Percentiles rank a stretch among this genome's conserved stretches.
phyloP scores from a whole-genome alignment of 73 alveolate genomes.

The Durusdinium trenchii region DNA sequence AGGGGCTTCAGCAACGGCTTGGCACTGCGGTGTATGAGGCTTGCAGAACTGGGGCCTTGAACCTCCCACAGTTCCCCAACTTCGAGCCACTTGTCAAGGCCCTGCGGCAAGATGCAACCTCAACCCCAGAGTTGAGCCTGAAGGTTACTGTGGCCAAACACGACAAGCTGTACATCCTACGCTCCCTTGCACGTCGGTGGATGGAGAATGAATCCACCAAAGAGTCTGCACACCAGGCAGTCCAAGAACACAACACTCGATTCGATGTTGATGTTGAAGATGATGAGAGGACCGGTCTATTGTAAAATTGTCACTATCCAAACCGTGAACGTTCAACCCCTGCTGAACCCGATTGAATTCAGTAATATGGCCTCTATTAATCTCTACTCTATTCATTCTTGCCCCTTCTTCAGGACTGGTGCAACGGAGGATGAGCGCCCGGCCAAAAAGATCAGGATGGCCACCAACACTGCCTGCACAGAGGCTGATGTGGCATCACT shows the following conservation, averaged over 20 bases:
- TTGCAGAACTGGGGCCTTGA: background rate
- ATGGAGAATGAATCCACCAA: background rate
- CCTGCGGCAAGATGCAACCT: background rate
- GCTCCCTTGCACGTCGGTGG: background rate
- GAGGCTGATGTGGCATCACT: background rate
- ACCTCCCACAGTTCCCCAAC: background rate
- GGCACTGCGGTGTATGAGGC: background rate
- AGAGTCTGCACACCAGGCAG: background rate
- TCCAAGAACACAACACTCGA: background rate
- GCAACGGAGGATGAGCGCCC: background rate
- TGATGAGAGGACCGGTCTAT: background rate
- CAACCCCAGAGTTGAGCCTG: background rate
- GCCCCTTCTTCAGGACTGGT: background rate
- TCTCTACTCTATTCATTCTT: background rate
- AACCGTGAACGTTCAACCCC: background rate
- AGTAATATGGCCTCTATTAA: background rate
- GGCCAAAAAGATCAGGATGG: background rate
- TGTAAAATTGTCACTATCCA: background rate
- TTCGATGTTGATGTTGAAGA: background rate
- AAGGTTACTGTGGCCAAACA: background rate
- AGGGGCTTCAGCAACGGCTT: background rate
- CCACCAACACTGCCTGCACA: background rate
- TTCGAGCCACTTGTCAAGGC: background rate
- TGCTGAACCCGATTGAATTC: background rate
- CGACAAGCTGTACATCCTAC: background rate